phyloP scores from a whole-genome alignment of 345 rosid species.

The Citrus sp. region DNA sequence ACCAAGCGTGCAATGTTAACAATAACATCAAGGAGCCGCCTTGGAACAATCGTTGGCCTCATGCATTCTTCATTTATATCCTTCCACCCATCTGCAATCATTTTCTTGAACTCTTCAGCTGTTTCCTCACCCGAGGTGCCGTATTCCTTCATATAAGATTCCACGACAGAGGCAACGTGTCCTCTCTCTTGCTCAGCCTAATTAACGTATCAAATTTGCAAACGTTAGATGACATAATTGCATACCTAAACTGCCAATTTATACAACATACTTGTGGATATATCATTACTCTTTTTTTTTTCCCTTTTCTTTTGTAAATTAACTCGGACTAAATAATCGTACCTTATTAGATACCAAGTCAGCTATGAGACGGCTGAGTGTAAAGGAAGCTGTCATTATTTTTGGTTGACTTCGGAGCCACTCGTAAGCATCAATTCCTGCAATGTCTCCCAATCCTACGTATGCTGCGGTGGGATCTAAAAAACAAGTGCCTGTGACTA shows the following conservation, averaged over 20 bases:
- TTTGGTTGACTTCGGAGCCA: slow-evolving; percentile 8
- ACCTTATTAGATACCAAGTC: slow-evolving; percentile 1
- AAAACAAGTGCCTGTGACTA: not conserved
- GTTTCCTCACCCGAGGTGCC: not conserved
- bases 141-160: slow-evolving; percentile 17
- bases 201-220: not conserved
- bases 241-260: no score
- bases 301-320: no score
- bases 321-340: not conserved
- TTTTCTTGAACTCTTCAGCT: not conserved
- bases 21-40: not conserved
- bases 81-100: slow-evolving; percentile 2
- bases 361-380: not conserved
- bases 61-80: slow-evolving; percentile 7
- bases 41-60: not conserved
- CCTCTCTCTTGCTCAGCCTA: slow-evolving; percentile 19
- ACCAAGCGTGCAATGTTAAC: not conserved
- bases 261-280: no score
- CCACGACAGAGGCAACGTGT: slow-evolving; percentile 10
- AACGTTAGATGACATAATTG: no score
- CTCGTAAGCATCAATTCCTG: not conserved
- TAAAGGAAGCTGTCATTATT: not conserved
- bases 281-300: no score
- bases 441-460: slow-evolving; percentile 5
- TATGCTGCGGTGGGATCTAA: not conserved